These are phyloP conservation scores for Lasiosphaeris hirsuta DNA, from an alignment of 495 filamentous ascomycete genomes.

Conservation along the genomic window DNA sequence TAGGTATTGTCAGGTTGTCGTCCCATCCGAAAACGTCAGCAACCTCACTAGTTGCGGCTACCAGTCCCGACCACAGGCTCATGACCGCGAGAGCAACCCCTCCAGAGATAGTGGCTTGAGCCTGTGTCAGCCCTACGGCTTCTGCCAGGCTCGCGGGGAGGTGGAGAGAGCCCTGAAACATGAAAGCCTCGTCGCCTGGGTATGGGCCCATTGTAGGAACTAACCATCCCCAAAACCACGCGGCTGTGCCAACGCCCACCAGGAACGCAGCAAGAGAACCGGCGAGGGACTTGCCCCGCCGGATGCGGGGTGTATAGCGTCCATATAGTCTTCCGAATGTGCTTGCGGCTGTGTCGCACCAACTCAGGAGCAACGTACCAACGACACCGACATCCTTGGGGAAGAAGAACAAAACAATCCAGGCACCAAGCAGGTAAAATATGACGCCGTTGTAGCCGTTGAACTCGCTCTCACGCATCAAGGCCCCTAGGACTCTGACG, in stretches of 20 bases:
- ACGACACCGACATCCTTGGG: conserved; percentile 94
- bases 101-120: conserved; percentile 55
- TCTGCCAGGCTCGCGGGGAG: conserved; percentile 56
- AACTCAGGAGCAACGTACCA: conserved; percentile 82
- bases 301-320: conserved; percentile 78
- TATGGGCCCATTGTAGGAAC: conserved; percentile 66
- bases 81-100: conserved; percentile 74
- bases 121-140: conserved; percentile 45
- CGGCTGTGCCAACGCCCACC: conserved; percentile 77
- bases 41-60: conserved; percentile 85
- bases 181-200: conserved; percentile 68
- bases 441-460: conserved; percentile 93
- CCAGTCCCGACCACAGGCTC: conserved; percentile 81
- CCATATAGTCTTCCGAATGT: conserved; percentile 89
- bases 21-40: conserved; percentile 90
- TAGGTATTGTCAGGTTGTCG: conserved; percentile 95
- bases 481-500: conserved; percentile 73
- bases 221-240: conserved; percentile 81
- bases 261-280: conserved; percentile 80
- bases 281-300: conserved; percentile 85
- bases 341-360: conserved; percentile 96
- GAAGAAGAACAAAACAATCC: conserved; percentile 78
- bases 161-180: conserved; percentile 72
- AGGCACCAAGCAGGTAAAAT: conserved; percentile 90
- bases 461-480: conserved; percentile 97